Percentiles rank a stretch among this genome's conserved stretches.
phyloP scores from a whole-genome alignment of 2,329 filamentous ascomycete species.

The Aspergillus ustus region DNA sequence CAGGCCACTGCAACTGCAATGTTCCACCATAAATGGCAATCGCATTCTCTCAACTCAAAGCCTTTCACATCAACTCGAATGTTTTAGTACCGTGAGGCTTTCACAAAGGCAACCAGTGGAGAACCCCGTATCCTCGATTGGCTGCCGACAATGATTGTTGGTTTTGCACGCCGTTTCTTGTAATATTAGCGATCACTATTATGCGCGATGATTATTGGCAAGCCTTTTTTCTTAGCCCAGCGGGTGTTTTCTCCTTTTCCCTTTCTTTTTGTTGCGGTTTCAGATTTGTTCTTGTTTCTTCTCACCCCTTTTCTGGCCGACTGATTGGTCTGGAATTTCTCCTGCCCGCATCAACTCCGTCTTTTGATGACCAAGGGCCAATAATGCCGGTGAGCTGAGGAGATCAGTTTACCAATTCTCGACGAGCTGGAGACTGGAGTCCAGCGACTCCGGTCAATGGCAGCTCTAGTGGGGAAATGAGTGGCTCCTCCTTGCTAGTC shows the following conservation, averaged over 20 bases:
- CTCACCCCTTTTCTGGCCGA: slow-evolving; percentile 12
- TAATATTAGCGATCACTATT: slow-evolving; percentile 6
- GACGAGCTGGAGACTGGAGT: slow-evolving; percentile 24
- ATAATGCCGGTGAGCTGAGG: background rate
- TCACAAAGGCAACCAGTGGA: slow-evolving; percentile 15
- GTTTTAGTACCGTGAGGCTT: background rate
- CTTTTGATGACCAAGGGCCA: slow-evolving; percentile 3
- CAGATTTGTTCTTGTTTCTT: slow-evolving; percentile 18
- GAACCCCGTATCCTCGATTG: slow-evolving; percentile 3
- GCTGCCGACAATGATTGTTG: background rate
- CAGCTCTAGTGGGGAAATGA: slow-evolving; percentile 37
- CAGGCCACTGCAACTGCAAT: background rate
- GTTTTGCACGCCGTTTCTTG: background rate
- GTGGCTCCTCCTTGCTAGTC: slow-evolving; percentile 34
- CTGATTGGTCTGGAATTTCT: slow-evolving; percentile 14
- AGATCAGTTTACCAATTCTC: slow-evolving; percentile 15
- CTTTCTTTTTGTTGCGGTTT: slow-evolving; percentile 16
- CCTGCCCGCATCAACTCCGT: background rate
- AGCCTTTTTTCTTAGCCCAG: slow-evolving; percentile 10
- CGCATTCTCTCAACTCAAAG: background rate
- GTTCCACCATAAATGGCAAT: background rate
- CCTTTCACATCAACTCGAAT: background rate
- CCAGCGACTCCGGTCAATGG: slow-evolving; percentile 23
- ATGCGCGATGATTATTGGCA: slow-evolving; percentile 1
- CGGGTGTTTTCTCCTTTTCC: slow-evolving; percentile 10